Evolutionary conservation across 176 grass and related monocot species (phyloP), one percentile per base, ranked within the genome.

Genomic region (Rhipidocladum racemiflorum): DNA sequence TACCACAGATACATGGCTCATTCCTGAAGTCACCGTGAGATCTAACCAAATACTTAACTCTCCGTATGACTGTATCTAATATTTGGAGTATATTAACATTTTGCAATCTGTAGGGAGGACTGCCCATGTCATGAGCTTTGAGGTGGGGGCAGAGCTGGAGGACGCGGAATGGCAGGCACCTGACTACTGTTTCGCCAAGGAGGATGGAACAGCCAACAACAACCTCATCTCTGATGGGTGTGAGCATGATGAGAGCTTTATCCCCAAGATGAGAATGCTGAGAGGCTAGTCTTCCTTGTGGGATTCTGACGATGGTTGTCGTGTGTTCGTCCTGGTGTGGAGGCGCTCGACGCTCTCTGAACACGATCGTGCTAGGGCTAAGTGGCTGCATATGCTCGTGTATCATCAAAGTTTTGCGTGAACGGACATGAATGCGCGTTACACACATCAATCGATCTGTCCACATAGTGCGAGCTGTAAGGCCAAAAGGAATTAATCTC

Each of bases 61-160:
- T 16, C 48, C 4, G 32, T 50, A 50, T 50, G 48, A 50, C 16
- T 8, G 4, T 27, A 62, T 43, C 9, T 29, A 46, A 21, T 7
- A 8, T 44, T 12, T 32, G 1, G 15, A 5, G 59, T 3, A n/a
- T 2, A 13, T 13, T 57, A 11, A 24, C 29, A 51, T 70, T 61
- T 49, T 27, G 0, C 42, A 39, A 43, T 43, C 7, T 75, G 1
- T 54, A 65, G 46, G 75, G 34, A 24, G 61, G 51, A 80, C 5
- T 23, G 17, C 68, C 2, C 13, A 85, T 14, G 81, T 87, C 23
- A 92, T 92, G 76, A 87, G 39, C 50, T 92, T 92, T 0, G 71
- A 87, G 82, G 42, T 51, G 3, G 76, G 87, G 12, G 76, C 18
- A 0, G 56, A 73, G 20, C 87, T 87, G 15, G 87, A 89, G 18